These are phyloP conservation scores for Flaveria brownii DNA, from an alignment of 129 eudicot genomes.

Conservation along the genomic window DNA sequence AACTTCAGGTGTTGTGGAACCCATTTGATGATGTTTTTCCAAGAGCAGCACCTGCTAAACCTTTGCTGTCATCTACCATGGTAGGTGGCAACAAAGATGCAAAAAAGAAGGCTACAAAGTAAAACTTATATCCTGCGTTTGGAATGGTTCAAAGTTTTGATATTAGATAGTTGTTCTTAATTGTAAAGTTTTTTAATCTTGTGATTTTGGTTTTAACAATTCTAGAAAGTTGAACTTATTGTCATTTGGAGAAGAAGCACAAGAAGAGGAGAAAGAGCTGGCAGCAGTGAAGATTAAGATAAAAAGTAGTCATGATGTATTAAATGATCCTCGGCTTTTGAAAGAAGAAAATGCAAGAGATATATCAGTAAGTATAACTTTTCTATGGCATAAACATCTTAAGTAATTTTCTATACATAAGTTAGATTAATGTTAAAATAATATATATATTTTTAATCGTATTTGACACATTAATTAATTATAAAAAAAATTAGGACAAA, in stretches of 20 bases:
- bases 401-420: too few relatives aligned
- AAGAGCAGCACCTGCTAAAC: constrained; percentile 51
- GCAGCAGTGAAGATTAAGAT: constrained; percentile 64
- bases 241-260: constrained; percentile 97
- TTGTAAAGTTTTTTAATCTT: background rate
- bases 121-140: constrained; percentile 31
- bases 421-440: background rate
- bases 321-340: constrained; percentile 90
- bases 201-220: background rate
- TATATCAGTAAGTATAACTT: constrained; percentile 44
- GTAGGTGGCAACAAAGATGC: constrained; percentile 53
- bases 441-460: background rate
- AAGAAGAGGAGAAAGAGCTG: constrained; percentile 88
- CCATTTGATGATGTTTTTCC: constrained; percentile 97
- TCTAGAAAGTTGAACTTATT: constrained; percentile 83
- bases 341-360: constrained; percentile 52
- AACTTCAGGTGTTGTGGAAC: constrained; percentile 75
- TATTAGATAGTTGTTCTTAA: constrained; percentile 5
- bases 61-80: constrained; percentile 45
- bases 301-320: constrained; percentile 90
- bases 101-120: constrained; percentile 79
- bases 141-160: constrained; percentile 15
- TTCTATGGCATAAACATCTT: background rate
- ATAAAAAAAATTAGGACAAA: background rate
- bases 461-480: background rate